phyloP scores from a whole-genome alignment of 1,284 basidiomycete genomes.

The Neonothopanus nambi region DNA sequence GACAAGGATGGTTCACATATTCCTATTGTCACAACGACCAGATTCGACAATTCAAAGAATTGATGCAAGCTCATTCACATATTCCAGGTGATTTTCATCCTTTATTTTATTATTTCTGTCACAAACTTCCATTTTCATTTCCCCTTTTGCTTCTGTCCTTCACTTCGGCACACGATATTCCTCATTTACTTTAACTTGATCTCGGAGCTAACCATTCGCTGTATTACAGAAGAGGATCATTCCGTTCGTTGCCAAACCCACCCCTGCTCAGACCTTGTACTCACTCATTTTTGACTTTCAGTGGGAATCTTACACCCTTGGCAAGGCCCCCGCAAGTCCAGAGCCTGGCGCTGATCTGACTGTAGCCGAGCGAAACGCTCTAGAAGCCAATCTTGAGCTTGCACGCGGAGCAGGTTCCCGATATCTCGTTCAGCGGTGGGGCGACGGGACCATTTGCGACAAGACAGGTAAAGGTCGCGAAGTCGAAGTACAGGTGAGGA shows the following conservation, averaged over 20 bases:
- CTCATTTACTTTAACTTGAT: background rate
- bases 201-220: background rate
- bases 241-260: constrained; percentile 46
- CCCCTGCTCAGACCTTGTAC: constrained; percentile 15
- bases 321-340: constrained; percentile 61
- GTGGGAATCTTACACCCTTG: constrained; percentile 83
- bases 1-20: constrained; percentile 94
- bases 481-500: constrained; percentile 84
- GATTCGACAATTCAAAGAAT: constrained; percentile 88
- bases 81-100: constrained; percentile 53
- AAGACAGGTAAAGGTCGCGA: constrained; percentile 83
- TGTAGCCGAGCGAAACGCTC: constrained; percentile 62
- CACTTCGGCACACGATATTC: background rate
- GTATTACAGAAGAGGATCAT: constrained; percentile 64
- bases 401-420: constrained; percentile 76
- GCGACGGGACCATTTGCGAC: constrained; percentile 88
- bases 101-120: constrained; percentile 22
- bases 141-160: background rate
- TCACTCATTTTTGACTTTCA: constrained; percentile 31
- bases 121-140: constrained; percentile 17
- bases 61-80: constrained; percentile 53
- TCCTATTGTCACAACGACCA: constrained; percentile 91
- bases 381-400: constrained; percentile 68
- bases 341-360: constrained; percentile 67
- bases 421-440: constrained; percentile 91